Percentiles rank a stretch among this genome's conserved stretches.
Evolutionary conservation across 768 basidiomycete genomes (phyloP).

Genomic region (Suillus decipiens): DNA sequence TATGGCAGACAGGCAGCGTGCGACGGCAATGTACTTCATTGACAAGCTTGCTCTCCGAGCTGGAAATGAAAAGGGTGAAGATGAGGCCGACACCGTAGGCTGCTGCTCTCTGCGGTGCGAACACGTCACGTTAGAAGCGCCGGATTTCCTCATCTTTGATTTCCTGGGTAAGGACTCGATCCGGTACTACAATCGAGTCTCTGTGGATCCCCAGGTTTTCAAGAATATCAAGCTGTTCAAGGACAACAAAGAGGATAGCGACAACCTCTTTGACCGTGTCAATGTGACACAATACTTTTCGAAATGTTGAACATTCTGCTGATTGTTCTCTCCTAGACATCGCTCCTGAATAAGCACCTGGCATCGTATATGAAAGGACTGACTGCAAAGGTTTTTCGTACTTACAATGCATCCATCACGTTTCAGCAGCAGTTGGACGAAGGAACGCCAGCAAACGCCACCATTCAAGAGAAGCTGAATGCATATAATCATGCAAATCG

Average conservation of each 20-base stretch:
- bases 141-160: constrained; percentile 90
- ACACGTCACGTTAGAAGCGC: constrained; percentile 90
- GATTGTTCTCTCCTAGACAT: constrained; percentile 52
- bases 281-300: constrained; percentile 49
- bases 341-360: constrained; percentile 87
- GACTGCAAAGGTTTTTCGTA: constrained; percentile 99
- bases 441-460: constrained; percentile 64
- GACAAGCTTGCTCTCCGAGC: constrained; percentile 96
- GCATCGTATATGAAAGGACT: constrained; percentile 94
- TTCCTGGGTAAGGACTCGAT: constrained; percentile 99
- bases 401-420: constrained; percentile 96
- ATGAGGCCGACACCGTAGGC: constrained; percentile 98
- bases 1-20: constrained; percentile 93
- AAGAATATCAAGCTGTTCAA: constrained; percentile 99
- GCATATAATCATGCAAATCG: constrained; percentile 98
- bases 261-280: constrained; percentile 93
- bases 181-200: constrained; percentile 90
- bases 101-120: constrained; percentile 98
- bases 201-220: constrained; percentile 91
- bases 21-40: constrained; percentile 99
- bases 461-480: constrained; percentile 94
- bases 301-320: constrained; percentile 5
- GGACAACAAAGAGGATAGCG: constrained; percentile 83
- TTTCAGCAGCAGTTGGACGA: constrained; percentile 90
- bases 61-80: constrained; percentile 99